Evolutionary conservation across 352 stramenopile species (phyloP).

Genomic region (Phytophthora ohioensis): DNA sequence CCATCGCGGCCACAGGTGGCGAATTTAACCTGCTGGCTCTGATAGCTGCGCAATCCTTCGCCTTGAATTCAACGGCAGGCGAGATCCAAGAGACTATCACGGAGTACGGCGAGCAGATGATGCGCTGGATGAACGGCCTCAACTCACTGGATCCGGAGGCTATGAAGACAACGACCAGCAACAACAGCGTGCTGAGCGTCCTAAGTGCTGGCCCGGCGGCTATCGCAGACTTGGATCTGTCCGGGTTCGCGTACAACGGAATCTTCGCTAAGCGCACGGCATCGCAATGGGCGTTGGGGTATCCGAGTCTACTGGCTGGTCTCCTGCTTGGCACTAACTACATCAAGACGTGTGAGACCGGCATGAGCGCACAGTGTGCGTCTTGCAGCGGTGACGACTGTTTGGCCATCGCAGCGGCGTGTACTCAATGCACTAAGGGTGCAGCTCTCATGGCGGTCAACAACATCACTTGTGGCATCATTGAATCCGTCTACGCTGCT

Average conservation of each 20-base stretch:
- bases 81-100: conserved; percentile 39
- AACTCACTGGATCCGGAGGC: conserved; percentile 76
- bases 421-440: conserved; percentile 47
- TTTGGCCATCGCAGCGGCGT: conserved; percentile 43
- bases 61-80: conserved; percentile 15
- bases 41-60: conserved; percentile 62
- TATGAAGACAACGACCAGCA: conserved; percentile 61
- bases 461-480: conserved; percentile 47
- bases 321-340: conserved; percentile 67
- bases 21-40: conserved; percentile 60
- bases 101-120: conserved; percentile 63
- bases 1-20: conserved; percentile 66
- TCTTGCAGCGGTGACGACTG: conserved; percentile 49
- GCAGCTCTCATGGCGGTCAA: conserved; percentile 52
- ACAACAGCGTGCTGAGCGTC: conserved; percentile 52
- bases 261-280: conserved; percentile 67
- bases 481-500: conserved; percentile 54
- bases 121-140: conserved; percentile 80
- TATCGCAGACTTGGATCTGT: conserved; percentile 55
- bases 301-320: conserved; percentile 73
- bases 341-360: conserved; percentile 45
- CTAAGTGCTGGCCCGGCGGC: conserved; percentile 31
- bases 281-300: conserved; percentile 73
- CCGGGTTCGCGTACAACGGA: conserved; percentile 81
- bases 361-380: conserved; percentile 53